Evolutionary conservation across 1,139 yeast genomes (phyloP).

Genomic region (Nakaseomyces delphensis): DNA sequence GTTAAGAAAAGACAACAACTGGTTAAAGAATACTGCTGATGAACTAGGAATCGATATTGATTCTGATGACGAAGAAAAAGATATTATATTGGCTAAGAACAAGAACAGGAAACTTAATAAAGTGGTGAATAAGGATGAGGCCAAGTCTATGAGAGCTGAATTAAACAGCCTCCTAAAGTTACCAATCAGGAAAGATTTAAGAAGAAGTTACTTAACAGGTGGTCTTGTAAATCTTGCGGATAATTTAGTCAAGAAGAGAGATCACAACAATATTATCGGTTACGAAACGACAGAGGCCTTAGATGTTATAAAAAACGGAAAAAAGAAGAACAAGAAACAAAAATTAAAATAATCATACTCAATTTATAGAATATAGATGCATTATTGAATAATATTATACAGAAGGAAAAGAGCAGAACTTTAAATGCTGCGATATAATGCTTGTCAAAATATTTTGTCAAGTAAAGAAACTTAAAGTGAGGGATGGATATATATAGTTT

Average conservation of each 20-base stretch:
- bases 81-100: constrained; percentile 56
- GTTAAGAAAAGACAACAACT: constrained; percentile 59
- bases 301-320: constrained; percentile 43
- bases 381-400: neutral
- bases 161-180: constrained; percentile 46
- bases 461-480: too few relatives aligned
- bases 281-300: constrained; percentile 62
- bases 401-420: neutral
- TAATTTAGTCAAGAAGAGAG: constrained; percentile 61
- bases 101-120: constrained; percentile 53
- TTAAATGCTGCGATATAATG: too few relatives aligned
- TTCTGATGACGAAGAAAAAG: constrained; percentile 45
- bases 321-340: constrained; percentile 27
- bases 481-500: neutral
- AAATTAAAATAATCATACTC: constrained; percentile 6
- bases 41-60: constrained; percentile 72
- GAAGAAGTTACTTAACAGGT: constrained; percentile 74
- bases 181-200: constrained; percentile 59
- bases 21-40: constrained; percentile 88
- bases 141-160: constrained; percentile 44
- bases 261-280: constrained; percentile 65
- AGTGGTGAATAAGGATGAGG: constrained; percentile 43
- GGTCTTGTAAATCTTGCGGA: constrained; percentile 84
- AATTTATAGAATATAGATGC: constrained; percentile 5
- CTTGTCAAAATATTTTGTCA: too few relatives aligned